Conservation (phyloP, 306 rosid genomes). For the Rubus parviflorus region DNA sequence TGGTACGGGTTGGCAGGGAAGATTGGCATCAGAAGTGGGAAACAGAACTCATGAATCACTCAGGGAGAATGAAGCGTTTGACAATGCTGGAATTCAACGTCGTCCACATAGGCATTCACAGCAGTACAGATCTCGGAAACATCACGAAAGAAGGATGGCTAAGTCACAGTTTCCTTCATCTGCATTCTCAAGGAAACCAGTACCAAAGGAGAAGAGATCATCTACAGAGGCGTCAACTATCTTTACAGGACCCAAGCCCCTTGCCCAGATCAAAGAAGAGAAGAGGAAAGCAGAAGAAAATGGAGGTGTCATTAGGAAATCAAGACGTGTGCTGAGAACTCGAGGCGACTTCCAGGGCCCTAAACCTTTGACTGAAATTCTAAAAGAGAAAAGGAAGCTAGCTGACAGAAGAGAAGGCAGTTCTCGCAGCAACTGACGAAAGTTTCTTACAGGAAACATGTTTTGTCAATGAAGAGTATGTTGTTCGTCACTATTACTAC, state of each 20-base stretch:
- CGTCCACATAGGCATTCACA: constrained; percentile 40
- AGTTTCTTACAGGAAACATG: constrained; percentile 9
- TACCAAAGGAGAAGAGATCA: constrained; percentile 34
- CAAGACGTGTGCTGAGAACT: constrained; percentile 5
- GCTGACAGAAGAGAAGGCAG: constrained; percentile 26
- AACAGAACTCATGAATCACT: constrained; percentile 33
- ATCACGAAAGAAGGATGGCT: constrained; percentile 37
- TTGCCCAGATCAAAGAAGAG: constrained; percentile 69
- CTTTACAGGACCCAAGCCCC: constrained; percentile 75
- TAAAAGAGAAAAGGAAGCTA: constrained; percentile 48
- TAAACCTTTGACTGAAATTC: constrained; percentile 61
- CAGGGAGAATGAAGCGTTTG: constrained; percentile 34
- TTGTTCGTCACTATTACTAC: constrained; percentile 1
- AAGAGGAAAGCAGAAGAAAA: constrained; percentile 41
- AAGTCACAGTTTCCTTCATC: constrained; percentile 36
- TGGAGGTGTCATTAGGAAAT: constrained; percentile 16
- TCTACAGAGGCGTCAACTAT: constrained; percentile 24
- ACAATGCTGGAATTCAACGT: constrained; percentile 32
- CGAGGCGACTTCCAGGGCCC: constrained; percentile 58
- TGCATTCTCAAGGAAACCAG: constrained; percentile 42
- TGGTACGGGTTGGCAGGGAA: constrained; percentile 38
- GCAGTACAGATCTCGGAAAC: constrained; percentile 46
- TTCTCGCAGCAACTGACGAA: constrained; percentile 26
- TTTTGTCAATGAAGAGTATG: not conserved
- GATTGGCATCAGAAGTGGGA: constrained; percentile 51